Conservation (phyloP, 805 yeast species). For the Candida xyloterini region DNA sequence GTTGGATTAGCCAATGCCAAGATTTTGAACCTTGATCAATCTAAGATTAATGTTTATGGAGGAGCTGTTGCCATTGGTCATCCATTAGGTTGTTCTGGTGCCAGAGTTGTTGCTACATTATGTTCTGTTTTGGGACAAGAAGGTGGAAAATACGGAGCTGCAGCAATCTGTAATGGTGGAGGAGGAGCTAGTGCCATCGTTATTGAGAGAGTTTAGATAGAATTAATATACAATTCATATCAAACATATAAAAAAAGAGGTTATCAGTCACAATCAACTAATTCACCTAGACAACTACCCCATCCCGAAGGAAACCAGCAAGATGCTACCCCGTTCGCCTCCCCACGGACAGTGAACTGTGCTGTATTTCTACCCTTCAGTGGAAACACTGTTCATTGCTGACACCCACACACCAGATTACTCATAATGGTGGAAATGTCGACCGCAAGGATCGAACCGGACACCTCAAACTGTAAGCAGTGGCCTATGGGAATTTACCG, state of each 20-base stretch:
- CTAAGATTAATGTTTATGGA: conserved; percentile 84
- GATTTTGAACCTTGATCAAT: conserved; percentile 56
- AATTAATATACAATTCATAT: conserved; percentile 1
- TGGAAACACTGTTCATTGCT: conserved; percentile 35
- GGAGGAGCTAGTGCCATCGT: conserved; percentile 97
- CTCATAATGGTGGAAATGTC: conserved; percentile 30
- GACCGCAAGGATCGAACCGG: conserved; percentile 44
- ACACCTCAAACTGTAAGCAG: conserved; percentile 36
- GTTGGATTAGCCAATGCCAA: conserved; percentile 90
- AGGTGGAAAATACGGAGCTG: conserved; percentile 83
- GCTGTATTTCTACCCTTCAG: conserved; percentile 47
- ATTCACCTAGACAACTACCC: conserved; percentile 17
- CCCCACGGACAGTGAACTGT: conserved; percentile 41
- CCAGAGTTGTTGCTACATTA: conserved; percentile 87
- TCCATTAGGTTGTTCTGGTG: conserved; percentile 96
- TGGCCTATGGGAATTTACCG: conserved; percentile 16
- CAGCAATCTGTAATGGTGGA: conserved; percentile 98
- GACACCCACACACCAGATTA: conserved; percentile 29
- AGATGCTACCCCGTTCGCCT: conserved; percentile 40
- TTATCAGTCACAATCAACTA: conserved; percentile 26
- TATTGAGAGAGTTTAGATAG: conserved; percentile 56
- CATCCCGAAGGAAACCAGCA: conserved; percentile 33
- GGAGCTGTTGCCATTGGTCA: conserved; percentile 97
- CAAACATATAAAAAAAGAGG: conserved; percentile 4
- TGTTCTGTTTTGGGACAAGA: conserved; percentile 79